Percentiles rank a stretch among this genome's conserved stretches.
Evolutionary conservation across 1,284 basidiomycete species (phyloP).

Genomic region (Neonothopanus nambi): DNA sequence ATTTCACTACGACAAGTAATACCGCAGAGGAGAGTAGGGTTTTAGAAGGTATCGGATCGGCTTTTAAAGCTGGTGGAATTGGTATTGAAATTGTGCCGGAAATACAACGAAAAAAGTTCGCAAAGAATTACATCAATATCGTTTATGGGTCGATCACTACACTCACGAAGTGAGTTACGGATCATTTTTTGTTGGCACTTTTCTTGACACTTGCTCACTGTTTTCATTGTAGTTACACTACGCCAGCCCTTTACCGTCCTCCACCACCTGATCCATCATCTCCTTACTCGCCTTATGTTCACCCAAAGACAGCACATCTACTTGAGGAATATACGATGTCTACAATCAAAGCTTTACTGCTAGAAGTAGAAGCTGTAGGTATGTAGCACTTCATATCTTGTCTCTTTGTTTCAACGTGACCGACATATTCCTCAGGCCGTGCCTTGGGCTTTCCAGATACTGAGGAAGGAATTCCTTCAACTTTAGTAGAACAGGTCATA

Average conservation of each 20-base stretch:
- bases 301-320: conserved; percentile 42
- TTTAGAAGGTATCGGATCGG: conserved; percentile 40
- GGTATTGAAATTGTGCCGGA: conserved; percentile 51
- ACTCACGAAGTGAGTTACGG: conserved; percentile 45
- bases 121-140: conserved; percentile 69
- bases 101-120: conserved; percentile 61
- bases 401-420: conserved; percentile 44
- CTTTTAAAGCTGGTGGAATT: conserved; percentile 40
- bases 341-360: conserved; percentile 32
- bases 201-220: neutral
- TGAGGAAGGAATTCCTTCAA: conserved; percentile 42
- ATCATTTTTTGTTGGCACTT: too few species aligned
- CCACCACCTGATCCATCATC: conserved; percentile 35
- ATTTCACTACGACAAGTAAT: conserved; percentile 42
- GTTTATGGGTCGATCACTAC: conserved; percentile 54
- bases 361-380: neutral
- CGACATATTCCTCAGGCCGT: conserved; percentile 32
- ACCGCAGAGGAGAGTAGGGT: conserved; percentile 42
- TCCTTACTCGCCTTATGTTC: conserved; percentile 40
- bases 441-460: conserved; percentile 51
- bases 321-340: conserved; percentile 49
- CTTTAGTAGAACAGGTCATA: conserved; percentile 35
- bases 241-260: conserved; percentile 53
- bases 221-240: conserved; percentile 38
- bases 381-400: conserved; percentile 42